Evolutionary conservation across 805 yeast genomes (phyloP).

Genomic region (Ogataea ramenticola): DNA sequence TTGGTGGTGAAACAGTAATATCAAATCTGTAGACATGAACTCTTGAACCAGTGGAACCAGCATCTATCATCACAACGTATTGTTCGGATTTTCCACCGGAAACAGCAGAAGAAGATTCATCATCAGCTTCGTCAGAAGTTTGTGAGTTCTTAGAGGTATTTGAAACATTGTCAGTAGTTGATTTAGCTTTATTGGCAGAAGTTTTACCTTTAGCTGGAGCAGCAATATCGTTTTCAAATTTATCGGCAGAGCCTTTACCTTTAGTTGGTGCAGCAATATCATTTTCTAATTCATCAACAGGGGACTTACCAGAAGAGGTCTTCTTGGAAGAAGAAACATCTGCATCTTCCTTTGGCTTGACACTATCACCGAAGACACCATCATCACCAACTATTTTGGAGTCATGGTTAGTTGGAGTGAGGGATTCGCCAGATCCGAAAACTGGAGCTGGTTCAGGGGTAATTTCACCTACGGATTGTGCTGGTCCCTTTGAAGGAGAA

Average conservation of each 20-base stretch:
- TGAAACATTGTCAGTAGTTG: not conserved
- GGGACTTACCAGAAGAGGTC: not conserved
- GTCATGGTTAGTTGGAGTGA: not conserved
- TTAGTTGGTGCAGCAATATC: not conserved
- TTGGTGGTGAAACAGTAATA: slow-evolving; percentile 80
- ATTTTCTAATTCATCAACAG: not conserved
- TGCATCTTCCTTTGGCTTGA: not conserved
- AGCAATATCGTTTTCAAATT: not conserved
- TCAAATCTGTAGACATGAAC: slow-evolving; percentile 91
- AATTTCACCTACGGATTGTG: slow-evolving; percentile 4
- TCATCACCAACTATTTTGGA: not conserved
- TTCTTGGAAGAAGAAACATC: not conserved
- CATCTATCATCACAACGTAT: slow-evolving; percentile 92
- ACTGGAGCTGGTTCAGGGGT: slow-evolving; percentile 3
- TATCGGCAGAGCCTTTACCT: not conserved
- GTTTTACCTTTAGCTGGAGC: not conserved
- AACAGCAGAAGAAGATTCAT: slow-evolving; percentile 10
- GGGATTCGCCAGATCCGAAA: not conserved
- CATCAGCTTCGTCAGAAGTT: slow-evolving; percentile 9
- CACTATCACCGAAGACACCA: not conserved
- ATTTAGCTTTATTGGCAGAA: no score
- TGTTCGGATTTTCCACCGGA: slow-evolving; percentile 39
- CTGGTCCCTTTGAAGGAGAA: slow-evolving; percentile 14
- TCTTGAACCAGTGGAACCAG: slow-evolving; percentile 96
- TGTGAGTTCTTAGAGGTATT: slow-evolving; percentile 2